Percentiles rank a stretch among this genome's conserved stretches.
phyloP scores from a whole-genome alignment of 2,329 filamentous ascomycete genomes.

The Fusarium longipes region DNA sequence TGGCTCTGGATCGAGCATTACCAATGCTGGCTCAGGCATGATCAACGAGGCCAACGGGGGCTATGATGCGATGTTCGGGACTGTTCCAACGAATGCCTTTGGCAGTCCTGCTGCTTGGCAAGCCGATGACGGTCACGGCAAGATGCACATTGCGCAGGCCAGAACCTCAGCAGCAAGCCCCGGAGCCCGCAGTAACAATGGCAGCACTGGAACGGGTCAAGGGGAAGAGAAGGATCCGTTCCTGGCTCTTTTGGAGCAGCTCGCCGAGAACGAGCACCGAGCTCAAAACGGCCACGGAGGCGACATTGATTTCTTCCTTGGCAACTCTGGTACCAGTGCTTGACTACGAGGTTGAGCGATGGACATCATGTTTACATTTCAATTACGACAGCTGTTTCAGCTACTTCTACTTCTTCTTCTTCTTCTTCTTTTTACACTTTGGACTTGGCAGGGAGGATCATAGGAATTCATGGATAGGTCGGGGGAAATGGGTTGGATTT shows the following conservation, averaged over 20 bases:
- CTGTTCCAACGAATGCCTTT: conserved; percentile 64
- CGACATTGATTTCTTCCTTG: conserved; percentile 82
- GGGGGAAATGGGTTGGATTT: background rate
- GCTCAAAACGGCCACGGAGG: conserved; percentile 71
- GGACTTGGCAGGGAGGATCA: background rate
- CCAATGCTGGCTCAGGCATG: conserved; percentile 44
- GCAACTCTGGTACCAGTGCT: conserved; percentile 38
- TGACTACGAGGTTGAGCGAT: conserved; percentile 5
- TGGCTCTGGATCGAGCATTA: conserved; percentile 47
- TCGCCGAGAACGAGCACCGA: conserved; percentile 81
- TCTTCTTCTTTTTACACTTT: background rate
- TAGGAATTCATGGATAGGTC: background rate
- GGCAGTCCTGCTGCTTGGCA: conserved; percentile 65
- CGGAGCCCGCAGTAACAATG: conserved; percentile 61
- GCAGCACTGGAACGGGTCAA: conserved; percentile 60
- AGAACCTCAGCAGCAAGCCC: conserved; percentile 53
- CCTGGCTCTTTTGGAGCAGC: conserved; percentile 79
- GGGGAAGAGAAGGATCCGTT: conserved; percentile 83
- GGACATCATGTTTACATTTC: background rate
- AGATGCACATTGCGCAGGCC: conserved; percentile 37
- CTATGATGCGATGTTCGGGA: conserved; percentile 71
- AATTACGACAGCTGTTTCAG: background rate
- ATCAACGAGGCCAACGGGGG: conserved; percentile 51
- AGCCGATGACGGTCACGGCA: conserved; percentile 50
- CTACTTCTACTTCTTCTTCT: background rate